A percentile compares a stretch with the other conserved stretches of the same genome.
These are phyloP conservation scores for Ogataea pignaliae DNA, from an alignment of 805 yeast genomes.

Conservation along the genomic window DNA sequence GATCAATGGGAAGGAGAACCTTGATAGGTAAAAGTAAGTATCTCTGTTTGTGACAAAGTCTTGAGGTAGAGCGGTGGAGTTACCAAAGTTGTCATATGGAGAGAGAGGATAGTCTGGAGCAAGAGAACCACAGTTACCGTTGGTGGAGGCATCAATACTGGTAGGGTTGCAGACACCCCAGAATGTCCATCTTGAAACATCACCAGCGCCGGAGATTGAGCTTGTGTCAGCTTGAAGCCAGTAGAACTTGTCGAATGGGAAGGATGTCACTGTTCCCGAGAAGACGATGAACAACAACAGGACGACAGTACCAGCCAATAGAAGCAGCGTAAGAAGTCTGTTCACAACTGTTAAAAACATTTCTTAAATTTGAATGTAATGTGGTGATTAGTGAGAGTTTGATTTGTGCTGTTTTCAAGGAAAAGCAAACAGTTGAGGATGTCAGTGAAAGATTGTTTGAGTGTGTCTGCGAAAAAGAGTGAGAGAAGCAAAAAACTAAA, in stretches of 20 bases:
- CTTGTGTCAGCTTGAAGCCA: slow-evolving; percentile 71
- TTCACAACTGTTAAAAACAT: slow-evolving; percentile 18
- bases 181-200: slow-evolving; percentile 70
- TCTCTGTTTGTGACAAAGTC: slow-evolving; percentile 52
- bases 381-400: too few species aligned
- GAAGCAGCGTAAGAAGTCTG: slow-evolving; percentile 28
- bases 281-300: slow-evolving; percentile 54
- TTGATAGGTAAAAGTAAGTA: slow-evolving; percentile 57
- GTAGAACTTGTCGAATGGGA: slow-evolving; percentile 62
- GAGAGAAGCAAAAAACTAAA: too few species aligned
- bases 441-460: too few species aligned
- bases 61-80: slow-evolving; percentile 46
- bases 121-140: slow-evolving; percentile 33
- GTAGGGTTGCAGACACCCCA: slow-evolving; percentile 66
- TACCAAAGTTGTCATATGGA: slow-evolving; percentile 67
- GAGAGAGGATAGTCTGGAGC: slow-evolving; percentile 73
- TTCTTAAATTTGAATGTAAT: neutral
- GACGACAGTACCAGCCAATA: slow-evolving; percentile 44
- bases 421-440: too few species aligned
- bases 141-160: slow-evolving; percentile 22
- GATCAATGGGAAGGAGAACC: slow-evolving; percentile 61
- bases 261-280: slow-evolving; percentile 55
- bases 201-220: slow-evolving; percentile 39
- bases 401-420: too few species aligned
- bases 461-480: too few species aligned